phyloP scores from a whole-genome alignment of 768 basidiomycete species.

The Leccinum subtestaceum region DNA sequence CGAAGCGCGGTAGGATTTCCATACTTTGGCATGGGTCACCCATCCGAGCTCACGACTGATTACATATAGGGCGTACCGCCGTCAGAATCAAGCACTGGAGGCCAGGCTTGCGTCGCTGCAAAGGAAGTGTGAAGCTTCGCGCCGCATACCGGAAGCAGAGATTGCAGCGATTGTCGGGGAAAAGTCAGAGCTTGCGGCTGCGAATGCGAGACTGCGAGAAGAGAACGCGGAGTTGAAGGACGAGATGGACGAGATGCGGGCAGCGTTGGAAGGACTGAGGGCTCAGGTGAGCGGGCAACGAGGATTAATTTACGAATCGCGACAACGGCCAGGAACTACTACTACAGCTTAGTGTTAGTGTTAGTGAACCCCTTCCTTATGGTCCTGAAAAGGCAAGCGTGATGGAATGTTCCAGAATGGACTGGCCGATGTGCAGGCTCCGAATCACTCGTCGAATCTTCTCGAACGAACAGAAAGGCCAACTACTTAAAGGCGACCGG shows the following conservation, averaged over 20 bases:
- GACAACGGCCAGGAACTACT: conserved; percentile 36
- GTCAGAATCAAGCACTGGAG: conserved; percentile 62
- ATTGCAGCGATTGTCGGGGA: conserved; percentile 46
- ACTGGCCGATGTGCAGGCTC: conserved; percentile 6
- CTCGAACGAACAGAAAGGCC: conserved; percentile 36
- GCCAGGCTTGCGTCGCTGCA: conserved; percentile 49
- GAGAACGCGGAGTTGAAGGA: conserved; percentile 56
- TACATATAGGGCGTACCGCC: conserved; percentile 52
- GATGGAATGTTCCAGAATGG: conserved; percentile 37
- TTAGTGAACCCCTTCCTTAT: neutral
- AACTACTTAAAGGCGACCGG: conserved; percentile 37
- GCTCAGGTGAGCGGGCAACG: conserved; percentile 49
- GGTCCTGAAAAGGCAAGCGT: conserved; percentile 25
- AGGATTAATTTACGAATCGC: conserved; percentile 45
- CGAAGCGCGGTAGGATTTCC: conserved; percentile 48
- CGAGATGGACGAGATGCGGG: conserved; percentile 63
- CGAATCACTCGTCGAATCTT: conserved; percentile 38
- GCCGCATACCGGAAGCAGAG: conserved; percentile 37
- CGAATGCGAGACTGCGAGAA: conserved; percentile 53
- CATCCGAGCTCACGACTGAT: conserved; percentile 1
- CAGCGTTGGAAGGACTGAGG: conserved; percentile 67
- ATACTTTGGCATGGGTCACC: neutral
- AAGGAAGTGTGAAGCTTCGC: conserved; percentile 39
- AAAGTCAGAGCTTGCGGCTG: conserved; percentile 43
- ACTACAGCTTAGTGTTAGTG: neutral